These are phyloP conservation scores for Clonostachys chloroleuca DNA, from an alignment of 2,329 filamentous ascomycete species.

Conservation along the genomic window DNA sequence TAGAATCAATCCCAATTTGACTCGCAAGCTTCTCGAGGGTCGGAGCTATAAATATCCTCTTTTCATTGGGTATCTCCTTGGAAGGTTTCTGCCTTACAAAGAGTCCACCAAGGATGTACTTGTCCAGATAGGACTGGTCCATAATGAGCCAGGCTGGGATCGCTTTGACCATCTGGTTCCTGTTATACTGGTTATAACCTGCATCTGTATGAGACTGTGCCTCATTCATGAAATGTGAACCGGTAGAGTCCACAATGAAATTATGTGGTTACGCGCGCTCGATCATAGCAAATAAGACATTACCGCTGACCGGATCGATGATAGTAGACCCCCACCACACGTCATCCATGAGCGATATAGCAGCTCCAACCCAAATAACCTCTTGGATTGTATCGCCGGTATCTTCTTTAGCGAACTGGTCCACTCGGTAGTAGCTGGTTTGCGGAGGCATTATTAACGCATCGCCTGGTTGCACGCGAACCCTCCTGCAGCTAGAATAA, in stretches of 20 bases:
- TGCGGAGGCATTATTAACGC: constrained; percentile 14
- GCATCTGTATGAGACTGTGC: constrained; percentile 19
- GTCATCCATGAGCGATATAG: constrained; percentile 18
- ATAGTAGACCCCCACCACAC: constrained; percentile 25
- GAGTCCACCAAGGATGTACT: constrained; percentile 15
- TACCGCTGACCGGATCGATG: constrained; percentile 12
- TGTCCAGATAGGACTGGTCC: constrained; percentile 19
- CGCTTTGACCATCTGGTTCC: constrained; percentile 8
- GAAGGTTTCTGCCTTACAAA: constrained; percentile 8
- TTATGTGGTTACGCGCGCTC: constrained; percentile 22
- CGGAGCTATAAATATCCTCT: constrained; percentile 1
- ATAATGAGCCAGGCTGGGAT: constrained; percentile 23
- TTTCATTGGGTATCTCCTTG: constrained; percentile 1
- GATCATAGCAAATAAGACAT: constrained; percentile 12
- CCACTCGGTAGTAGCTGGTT: constrained; percentile 14
- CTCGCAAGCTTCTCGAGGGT: constrained; percentile 16
- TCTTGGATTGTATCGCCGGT: constrained; percentile 10
- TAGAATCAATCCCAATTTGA: constrained; percentile 11
- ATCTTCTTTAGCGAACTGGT: constrained; percentile 15
- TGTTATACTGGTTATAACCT: constrained; percentile 13
- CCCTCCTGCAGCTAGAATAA: constrained; percentile 25
- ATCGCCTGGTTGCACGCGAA: constrained; percentile 22
- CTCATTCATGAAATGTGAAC: constrained; percentile 26
- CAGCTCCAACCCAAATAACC: constrained; percentile 18
- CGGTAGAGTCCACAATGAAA: constrained; percentile 24